Evolutionary conservation across 306 rosid species (phyloP), one percentile per base, ranked within the genome.

Genomic region (Fragaria ananassa): DNA sequence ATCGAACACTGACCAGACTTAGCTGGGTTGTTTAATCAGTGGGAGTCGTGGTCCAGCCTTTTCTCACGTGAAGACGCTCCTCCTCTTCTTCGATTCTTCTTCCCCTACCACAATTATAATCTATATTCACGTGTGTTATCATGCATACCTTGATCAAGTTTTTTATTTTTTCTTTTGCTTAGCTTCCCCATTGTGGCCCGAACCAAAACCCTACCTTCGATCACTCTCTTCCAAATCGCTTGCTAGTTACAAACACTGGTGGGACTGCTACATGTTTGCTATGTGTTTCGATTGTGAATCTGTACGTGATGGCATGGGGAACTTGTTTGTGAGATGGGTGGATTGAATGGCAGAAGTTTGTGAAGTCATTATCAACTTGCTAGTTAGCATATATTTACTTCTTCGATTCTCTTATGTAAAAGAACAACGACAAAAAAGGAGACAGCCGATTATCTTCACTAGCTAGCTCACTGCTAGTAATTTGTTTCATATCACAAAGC

Each of bases 11-110:
- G 79, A 64, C 81, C 81, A 78, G 42, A 37, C 42, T 37, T 47
- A 47, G 51, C 23, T 51, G 61, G 31, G 34, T 57, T 62, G 68
- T 15, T 34, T 62, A 62, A 12, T 60, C 15, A 34, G 68, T 62
- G 68, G 44, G 9, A 27, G 23, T 15, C 68, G 83, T 89, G 97
- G 97, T 85, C 92, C 94, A 88, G 89, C 89, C 91, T 91, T 61
- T 89, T 86, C 87, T 81, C 97, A 91, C 93, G 97, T 91, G 97
- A 91, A 89, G 82, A 89, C 97, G 97, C 97, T 91, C 95, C 97
- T 76, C 89, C 85, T 56, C 60, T 56, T 46, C 13, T 89, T 92
- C 25, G 25, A 25, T 25, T 25, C 68, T 83, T 81, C 72, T 11
- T 39, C 80, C 44, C 66, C 66, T 27, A 60, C 66, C 86, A 82